Conservation (phyloP, 2,329 filamentous ascomycete species). For the Fusarium pininemorale region DNA sequence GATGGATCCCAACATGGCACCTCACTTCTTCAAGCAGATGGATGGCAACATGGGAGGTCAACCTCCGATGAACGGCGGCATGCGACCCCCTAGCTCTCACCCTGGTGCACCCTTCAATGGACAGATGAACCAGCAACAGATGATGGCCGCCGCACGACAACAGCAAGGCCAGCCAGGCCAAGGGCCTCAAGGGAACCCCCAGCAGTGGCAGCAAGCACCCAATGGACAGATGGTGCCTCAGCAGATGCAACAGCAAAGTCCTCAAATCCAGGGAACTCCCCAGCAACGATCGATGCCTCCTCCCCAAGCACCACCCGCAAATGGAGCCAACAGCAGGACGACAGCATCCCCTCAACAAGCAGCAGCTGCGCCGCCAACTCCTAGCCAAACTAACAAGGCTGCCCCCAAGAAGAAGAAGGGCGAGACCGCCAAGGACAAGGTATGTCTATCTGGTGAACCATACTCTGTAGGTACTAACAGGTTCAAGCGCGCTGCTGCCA, state of each 20-base stretch:
- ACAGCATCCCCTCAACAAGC: slow-evolving; percentile 71
- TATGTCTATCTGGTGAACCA: slow-evolving; percentile 52
- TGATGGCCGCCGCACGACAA: slow-evolving; percentile 59
- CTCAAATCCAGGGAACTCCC: slow-evolving; percentile 71
- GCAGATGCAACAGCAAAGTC: slow-evolving; percentile 53
- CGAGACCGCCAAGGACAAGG: slow-evolving; percentile 74
- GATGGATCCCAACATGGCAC: slow-evolving; percentile 69
- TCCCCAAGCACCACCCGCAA: slow-evolving; percentile 65
- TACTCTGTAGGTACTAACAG: slow-evolving; percentile 20
- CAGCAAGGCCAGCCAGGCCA: slow-evolving; percentile 48
- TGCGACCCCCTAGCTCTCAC: slow-evolving; percentile 76
- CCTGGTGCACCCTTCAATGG: slow-evolving; percentile 66
- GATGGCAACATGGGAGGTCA: slow-evolving; percentile 54
- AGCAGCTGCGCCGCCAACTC: slow-evolving; percentile 77
- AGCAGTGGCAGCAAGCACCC: slow-evolving; percentile 54
- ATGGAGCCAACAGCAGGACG: slow-evolving; percentile 63
- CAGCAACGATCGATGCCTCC: slow-evolving; percentile 77
- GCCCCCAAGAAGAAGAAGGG: slow-evolving; percentile 81
- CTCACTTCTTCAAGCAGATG: slow-evolving; percentile 68
- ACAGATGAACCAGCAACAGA: slow-evolving; percentile 66
- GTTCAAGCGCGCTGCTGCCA: slow-evolving; percentile 58
- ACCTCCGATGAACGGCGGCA: slow-evolving; percentile 68
- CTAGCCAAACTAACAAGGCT: slow-evolving; percentile 76
- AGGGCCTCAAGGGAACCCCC: slow-evolving; percentile 46
- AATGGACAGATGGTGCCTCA: slow-evolving; percentile 54